These are phyloP conservation scores for Coniferiporia weirii DNA, from an alignment of 1,284 basidiomycete species.

Conservation along the genomic window DNA sequence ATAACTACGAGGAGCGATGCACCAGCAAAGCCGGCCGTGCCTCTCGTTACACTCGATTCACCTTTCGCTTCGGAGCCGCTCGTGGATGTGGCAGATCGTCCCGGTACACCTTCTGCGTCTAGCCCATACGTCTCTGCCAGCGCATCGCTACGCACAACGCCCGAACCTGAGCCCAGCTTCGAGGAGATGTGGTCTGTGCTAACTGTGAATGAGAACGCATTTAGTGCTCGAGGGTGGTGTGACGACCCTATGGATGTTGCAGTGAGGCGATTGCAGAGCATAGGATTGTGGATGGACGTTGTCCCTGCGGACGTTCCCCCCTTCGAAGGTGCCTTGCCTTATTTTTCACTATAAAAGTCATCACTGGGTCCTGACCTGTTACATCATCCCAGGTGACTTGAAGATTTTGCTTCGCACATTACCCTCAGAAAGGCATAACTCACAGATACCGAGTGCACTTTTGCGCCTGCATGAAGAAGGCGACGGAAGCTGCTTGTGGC, in stretches of 20 bases:
- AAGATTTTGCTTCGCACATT: constrained; percentile 45
- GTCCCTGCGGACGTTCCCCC: constrained; percentile 49
- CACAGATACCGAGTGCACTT: constrained; percentile 29
- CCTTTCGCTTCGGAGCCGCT: constrained; percentile 52
- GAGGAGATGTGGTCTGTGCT: constrained; percentile 10
- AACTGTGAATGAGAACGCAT: not conserved
- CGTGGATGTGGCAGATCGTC: constrained; percentile 8
- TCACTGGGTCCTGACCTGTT: constrained; percentile 3
- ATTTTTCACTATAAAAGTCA: not conserved
- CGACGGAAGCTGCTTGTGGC: constrained; percentile 71
- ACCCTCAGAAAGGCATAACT: constrained; percentile 14
- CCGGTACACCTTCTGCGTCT: not conserved
- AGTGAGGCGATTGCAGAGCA: constrained; percentile 45
- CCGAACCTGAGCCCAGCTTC: constrained; percentile 9
- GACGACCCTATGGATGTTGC: constrained; percentile 47
- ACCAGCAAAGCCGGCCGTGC: constrained; percentile 32
- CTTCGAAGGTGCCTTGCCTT: constrained; percentile 45
- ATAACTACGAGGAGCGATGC: not conserved
- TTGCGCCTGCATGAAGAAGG: constrained; percentile 58
- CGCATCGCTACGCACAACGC: constrained; percentile 9
- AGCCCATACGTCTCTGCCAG: constrained; percentile 11
- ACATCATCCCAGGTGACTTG: constrained; percentile 45
- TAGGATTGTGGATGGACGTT: constrained; percentile 44
- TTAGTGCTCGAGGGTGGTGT: constrained; percentile 59
- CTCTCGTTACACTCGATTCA: constrained; percentile 66